Evolutionary conservation across 2,329 filamentous ascomycete species (phyloP).

Genomic region (Sarocladiaceae sp.): DNA sequence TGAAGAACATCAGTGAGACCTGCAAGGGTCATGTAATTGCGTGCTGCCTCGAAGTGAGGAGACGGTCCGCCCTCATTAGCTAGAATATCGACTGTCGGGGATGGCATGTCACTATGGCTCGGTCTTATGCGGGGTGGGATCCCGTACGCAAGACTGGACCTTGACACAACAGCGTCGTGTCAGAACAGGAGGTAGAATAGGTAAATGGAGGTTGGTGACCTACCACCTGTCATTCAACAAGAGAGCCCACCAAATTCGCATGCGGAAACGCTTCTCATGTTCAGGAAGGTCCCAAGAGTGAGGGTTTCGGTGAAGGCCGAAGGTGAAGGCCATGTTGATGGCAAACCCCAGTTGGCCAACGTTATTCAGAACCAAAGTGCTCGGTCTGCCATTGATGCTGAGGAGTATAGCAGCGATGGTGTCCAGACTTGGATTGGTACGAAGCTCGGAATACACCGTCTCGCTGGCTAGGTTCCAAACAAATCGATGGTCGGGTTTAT

Average conservation of each 20-base stretch:
- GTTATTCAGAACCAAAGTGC: not conserved
- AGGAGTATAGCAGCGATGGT: not conserved
- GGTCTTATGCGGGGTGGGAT: not conserved
- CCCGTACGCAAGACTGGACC: not conserved
- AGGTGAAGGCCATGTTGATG: not conserved
- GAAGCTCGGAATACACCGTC: not conserved
- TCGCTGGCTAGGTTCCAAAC: not conserved
- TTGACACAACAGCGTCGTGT: not conserved
- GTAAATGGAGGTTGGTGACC: no score
- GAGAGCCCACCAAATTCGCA: not conserved
- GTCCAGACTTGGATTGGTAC: not conserved
- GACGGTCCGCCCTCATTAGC: not conserved
- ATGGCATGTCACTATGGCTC: not conserved
- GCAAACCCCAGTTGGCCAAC: not conserved
- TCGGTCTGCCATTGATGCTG: not conserved
- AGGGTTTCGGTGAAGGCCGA: not conserved
- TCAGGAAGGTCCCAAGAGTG: not conserved
- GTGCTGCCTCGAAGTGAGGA: no score
- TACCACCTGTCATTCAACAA: not conserved
- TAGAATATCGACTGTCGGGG: not conserved
- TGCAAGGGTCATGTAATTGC: no score
- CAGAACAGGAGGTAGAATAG: not conserved
- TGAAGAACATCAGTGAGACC: no score
- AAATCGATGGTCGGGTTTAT: not conserved
- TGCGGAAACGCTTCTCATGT: not conserved